Base-by-base conservation (phyloP, 495 filamentous ascomycete species). In the Recurvomyces mirabilis region DNA sequence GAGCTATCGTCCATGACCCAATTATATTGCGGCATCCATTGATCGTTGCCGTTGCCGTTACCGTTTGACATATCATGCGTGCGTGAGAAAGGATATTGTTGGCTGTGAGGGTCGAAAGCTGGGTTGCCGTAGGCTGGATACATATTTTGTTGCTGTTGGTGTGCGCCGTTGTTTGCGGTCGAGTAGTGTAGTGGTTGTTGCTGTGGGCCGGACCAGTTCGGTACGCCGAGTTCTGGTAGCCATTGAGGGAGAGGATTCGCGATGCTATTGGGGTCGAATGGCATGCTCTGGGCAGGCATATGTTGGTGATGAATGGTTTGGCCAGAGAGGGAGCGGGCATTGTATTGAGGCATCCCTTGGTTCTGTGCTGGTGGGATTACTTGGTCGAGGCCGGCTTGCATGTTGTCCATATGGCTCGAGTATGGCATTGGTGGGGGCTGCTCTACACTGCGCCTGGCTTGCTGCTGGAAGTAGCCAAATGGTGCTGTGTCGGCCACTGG, bases 221-320 rank as follows among this genome's bases (percentile, higher is more conserved):
- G 39, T 11, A 38, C 28, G 14, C 56, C 52, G 17, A 61, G 50
- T 4, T 57, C 58, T 12, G 60, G 40, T 20, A 57, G 61, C 17
- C 44, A 58, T 13, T 57, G 34, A 0, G 62, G 62, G 1, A 63
- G 52, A 12, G 56, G 53, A 22, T 58, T 55, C 43, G 47, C 55
- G 21, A 54, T 51, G 24, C 49, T 54, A 22, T 51, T 52, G 2
- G 60, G 58, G 22, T 62, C 49, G 49, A 50, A 63, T 1, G 2
- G 12, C 20, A 41, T 25, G 17, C n/a, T 14, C 15, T 41, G 45
- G 6, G 3, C 25, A 15, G 20, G 9, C 5, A 2, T 17, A 6
- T 49, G 39, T 5, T 5, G 11, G 25, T 30, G 20, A 6, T 31
- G 24, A 12, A 5, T 20, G 20, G 39, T 28, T 28, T n/a, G 7